phyloP scores from a whole-genome alignment of 2,329 filamentous ascomycete genomes.

The Aspergillus sp. region DNA sequence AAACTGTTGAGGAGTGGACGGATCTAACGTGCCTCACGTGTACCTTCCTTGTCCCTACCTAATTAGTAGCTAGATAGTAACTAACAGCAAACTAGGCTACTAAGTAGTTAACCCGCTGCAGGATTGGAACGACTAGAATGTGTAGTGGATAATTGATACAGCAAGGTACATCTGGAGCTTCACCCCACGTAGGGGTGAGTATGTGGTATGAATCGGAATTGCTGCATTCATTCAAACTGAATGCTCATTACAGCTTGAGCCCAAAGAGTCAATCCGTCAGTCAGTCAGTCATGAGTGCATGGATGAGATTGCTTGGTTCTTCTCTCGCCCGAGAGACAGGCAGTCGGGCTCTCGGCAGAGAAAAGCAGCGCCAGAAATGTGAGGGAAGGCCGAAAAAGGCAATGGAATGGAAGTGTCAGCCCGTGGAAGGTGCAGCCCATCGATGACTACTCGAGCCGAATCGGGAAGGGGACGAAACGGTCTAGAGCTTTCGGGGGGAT shows the following conservation, averaged over 20 bases:
- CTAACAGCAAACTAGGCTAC: neutral
- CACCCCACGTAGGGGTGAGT: neutral
- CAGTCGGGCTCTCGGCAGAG: constrained; percentile 10
- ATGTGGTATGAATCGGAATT: neutral
- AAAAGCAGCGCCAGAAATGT: neutral
- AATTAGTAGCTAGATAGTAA: neutral
- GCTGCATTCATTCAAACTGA: neutral
- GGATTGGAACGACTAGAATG: neutral
- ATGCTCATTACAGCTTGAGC: neutral
- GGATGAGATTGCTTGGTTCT: too few relatives aligned
- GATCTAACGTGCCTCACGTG: neutral
- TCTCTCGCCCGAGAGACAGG: constrained; percentile 17
- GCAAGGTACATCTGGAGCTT: neutral
- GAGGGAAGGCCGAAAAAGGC: neutral
- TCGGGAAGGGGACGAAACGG: neutral
- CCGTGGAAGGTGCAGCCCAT: neutral
- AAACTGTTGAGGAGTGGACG: neutral
- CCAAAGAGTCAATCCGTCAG: too few relatives aligned
- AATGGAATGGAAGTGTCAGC: neutral
- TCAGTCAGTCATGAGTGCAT: too few relatives aligned
- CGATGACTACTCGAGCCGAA: neutral
- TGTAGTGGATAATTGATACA: neutral
- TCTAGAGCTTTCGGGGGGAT: constrained; percentile 7
- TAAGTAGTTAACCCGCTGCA: too few relatives aligned
- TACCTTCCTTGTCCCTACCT: neutral